Evolutionary conservation across 1,139 yeast species (phyloP).

Genomic region (Hansenula lynferdii): DNA sequence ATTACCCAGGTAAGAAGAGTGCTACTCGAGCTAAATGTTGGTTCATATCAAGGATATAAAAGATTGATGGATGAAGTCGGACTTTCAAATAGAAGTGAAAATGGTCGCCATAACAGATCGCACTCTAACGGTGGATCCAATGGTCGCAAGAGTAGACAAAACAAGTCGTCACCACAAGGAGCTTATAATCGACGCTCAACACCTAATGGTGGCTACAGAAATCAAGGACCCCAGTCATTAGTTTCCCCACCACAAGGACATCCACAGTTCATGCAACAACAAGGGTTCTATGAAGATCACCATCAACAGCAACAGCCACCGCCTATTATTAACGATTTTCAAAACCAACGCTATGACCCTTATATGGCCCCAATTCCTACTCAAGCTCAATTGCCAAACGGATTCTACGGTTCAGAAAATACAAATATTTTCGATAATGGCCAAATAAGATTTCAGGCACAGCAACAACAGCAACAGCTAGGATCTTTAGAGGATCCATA

Average conservation of each 20-base stretch:
- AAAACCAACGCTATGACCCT: constrained; percentile 2
- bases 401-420: neutral
- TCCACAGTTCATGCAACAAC: constrained; percentile 7
- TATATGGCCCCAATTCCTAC: constrained; percentile 8
- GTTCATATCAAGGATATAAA: constrained; percentile 68
- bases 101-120: constrained; percentile 16
- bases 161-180: constrained; percentile 14
- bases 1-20: constrained; percentile 57
- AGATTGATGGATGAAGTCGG: constrained; percentile 94
- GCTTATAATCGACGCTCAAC: constrained; percentile 14
- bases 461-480: constrained; percentile 4
- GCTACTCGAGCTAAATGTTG: constrained; percentile 48
- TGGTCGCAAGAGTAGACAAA: constrained; percentile 12
- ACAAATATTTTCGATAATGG: neutral
- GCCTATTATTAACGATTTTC: neutral
- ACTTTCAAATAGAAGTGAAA: constrained; percentile 28
- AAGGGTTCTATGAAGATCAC: constrained; percentile 1
- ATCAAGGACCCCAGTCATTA: constrained; percentile 2
- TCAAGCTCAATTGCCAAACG: constrained; percentile 2
- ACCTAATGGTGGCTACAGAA: constrained; percentile 10
- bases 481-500: constrained; percentile 2
- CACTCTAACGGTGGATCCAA: constrained; percentile 17
- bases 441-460: too few relatives aligned
- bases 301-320: constrained; percentile 8
- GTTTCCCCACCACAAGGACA: constrained; percentile 1